These are phyloP conservation scores for Elaeagnus macrophylla DNA, from an alignment of 306 rosid species.

Conservation along the genomic window DNA sequence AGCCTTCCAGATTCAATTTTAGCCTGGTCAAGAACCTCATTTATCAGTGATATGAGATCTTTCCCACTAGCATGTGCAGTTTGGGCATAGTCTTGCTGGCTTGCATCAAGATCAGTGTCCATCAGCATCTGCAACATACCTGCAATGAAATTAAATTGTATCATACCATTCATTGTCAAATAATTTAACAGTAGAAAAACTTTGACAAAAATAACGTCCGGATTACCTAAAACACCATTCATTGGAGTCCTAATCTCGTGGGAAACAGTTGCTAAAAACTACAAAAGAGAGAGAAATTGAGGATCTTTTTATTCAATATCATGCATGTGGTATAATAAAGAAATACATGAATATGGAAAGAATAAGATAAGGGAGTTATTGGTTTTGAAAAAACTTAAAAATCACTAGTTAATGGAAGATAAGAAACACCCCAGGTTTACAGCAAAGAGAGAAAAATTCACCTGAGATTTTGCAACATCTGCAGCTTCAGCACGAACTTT, in stretches of 20 bases:
- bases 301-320: slow-evolving; percentile 1
- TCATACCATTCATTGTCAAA: slow-evolving; percentile 16
- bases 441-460: slow-evolving; percentile 12
- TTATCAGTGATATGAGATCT: slow-evolving; percentile 76
- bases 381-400: slow-evolving; percentile 4
- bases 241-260: slow-evolving; percentile 99
- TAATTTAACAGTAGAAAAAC: slow-evolving; percentile 3
- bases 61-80: slow-evolving; percentile 83
- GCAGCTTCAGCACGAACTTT: slow-evolving; percentile 89
- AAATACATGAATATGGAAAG: background rate
- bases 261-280: slow-evolving; percentile 97
- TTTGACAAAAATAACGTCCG: slow-evolving; percentile 1
- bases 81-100: slow-evolving; percentile 70
- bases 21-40: slow-evolving; percentile 94
- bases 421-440: slow-evolving; percentile 4
- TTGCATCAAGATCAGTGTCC: slow-evolving; percentile 80
- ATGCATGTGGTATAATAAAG: background rate
- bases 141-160: slow-evolving; percentile 26
- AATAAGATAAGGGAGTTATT: background rate
- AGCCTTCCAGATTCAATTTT: slow-evolving; percentile 91
- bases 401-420: slow-evolving; percentile 1
- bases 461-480: slow-evolving; percentile 96
- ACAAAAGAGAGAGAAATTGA: slow-evolving; percentile 27
- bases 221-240: slow-evolving; percentile 92
- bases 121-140: slow-evolving; percentile 98